Conservation (phyloP, 176 grass and related monocot species). For the Avena sativa region DNA sequence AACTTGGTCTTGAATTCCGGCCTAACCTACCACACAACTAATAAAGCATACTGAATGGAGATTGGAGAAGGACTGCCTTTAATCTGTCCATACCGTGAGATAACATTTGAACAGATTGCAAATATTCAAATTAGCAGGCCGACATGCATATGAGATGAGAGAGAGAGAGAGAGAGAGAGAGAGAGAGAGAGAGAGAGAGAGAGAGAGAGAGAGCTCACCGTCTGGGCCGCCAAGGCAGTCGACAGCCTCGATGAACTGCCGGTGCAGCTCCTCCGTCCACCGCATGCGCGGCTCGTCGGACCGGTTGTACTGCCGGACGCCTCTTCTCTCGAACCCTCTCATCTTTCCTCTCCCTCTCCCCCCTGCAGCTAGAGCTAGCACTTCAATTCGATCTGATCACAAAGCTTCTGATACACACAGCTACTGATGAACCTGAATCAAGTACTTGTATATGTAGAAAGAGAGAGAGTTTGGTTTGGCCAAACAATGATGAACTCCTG, state of each 20-base stretch:
- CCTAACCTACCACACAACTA: neutral
- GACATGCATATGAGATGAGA: neutral
- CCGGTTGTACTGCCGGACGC: constrained; percentile 85
- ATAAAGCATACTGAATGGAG: neutral
- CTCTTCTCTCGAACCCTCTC: constrained; percentile 68
- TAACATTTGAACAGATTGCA: too few species aligned
- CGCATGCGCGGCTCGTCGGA: constrained; percentile 77
- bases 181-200: neutral
- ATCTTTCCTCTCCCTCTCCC: constrained; percentile 26
- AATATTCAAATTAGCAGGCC: neutral
- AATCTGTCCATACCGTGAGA: neutral
- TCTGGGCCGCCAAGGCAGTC: constrained; percentile 77
- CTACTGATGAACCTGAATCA: neutral
- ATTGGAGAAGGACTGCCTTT: neutral
- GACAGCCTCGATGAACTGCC: constrained; percentile 73
- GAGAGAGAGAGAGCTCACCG: constrained; percentile 46
- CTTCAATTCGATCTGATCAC: constrained; percentile 30
- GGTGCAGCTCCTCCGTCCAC: constrained; percentile 95
- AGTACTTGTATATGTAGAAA: neutral
- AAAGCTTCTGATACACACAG: constrained; percentile 26
- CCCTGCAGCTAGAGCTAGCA: neutral
- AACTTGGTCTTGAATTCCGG: neutral
- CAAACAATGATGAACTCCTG: constrained; percentile 8
- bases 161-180: too few species aligned
- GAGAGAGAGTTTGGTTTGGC: constrained; percentile 2